Percentiles rank a stretch among this genome's conserved stretches.
Evolutionary conservation across 345 rosid species (phyloP).

Genomic region (Xanthoceras sorbifolium): DNA sequence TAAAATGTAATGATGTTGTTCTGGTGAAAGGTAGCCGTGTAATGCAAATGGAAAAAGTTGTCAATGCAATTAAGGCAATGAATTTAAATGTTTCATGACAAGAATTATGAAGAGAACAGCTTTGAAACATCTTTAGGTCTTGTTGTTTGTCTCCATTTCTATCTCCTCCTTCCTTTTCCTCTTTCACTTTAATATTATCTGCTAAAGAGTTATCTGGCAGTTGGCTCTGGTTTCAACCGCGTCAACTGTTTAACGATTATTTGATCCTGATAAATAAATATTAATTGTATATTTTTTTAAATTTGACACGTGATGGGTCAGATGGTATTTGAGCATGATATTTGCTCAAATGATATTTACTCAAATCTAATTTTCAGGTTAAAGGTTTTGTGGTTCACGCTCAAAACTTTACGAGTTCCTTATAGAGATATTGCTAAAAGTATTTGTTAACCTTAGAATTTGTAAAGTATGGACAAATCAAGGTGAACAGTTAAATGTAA

Average conservation of each 20-base stretch:
- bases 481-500: no score
- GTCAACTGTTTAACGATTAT: neutral
- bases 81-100: neutral
- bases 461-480: no score
- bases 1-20: slow-evolving; percentile 27
- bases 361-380: neutral
- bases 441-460: no score
- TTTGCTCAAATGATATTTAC: neutral
- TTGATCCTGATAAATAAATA: no score
- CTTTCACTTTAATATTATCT: neutral
- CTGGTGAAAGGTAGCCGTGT: slow-evolving; percentile 35
- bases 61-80: slow-evolving; percentile 16
- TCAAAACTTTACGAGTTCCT: no score
- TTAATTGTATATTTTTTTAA: no score
- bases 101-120: neutral
- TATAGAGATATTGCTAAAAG: no score
- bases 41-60: slow-evolving; percentile 36
- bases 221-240: neutral
- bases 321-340: no score
- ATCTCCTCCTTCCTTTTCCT: neutral
- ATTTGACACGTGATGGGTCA: no score
- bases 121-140: neutral
- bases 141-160: neutral
- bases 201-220: neutral
- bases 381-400: neutral